Conservation (phyloP, 345 rosid genomes). For the Euphorbia pulcherrima region DNA sequence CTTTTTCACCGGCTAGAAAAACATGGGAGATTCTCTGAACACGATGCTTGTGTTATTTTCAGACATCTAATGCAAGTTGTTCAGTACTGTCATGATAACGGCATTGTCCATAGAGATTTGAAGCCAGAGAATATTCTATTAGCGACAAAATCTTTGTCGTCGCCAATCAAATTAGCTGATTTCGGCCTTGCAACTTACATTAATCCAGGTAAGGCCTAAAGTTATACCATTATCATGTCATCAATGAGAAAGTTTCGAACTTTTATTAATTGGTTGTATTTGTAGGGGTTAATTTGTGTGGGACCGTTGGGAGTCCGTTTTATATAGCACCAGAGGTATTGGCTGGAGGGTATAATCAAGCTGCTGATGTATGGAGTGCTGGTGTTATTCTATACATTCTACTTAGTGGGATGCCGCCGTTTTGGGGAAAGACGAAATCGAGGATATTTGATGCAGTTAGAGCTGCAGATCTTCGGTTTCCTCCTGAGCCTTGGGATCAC, state of each 20-base stretch:
- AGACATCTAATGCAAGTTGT: conserved; percentile 66
- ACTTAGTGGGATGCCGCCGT: conserved; percentile 69
- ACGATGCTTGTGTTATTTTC: conserved; percentile 46
- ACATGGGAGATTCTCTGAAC: conserved; percentile 57
- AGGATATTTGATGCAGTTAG: conserved; percentile 81
- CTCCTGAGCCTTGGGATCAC: conserved; percentile 59
- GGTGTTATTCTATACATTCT: conserved; percentile 68
- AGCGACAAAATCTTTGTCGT: conserved; percentile 49
- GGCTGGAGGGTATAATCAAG: conserved; percentile 60
- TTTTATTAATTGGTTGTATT: conserved; percentile 7
- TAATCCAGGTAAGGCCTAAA: conserved; percentile 43
- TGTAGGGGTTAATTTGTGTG: conserved; percentile 56
- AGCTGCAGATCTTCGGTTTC: conserved; percentile 67
- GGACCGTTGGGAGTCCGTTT: conserved; percentile 71
- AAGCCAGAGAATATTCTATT: conserved; percentile 70
- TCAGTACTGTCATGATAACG: conserved; percentile 61
- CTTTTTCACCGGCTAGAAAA: conserved; percentile 60
- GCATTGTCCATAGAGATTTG: conserved; percentile 69
- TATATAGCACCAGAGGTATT: conserved; percentile 75
- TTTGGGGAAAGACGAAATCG: conserved; percentile 76
- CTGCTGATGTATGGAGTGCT: conserved; percentile 82
- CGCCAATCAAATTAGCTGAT: conserved; percentile 69
- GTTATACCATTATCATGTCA: background rate
- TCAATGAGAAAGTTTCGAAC: background rate
- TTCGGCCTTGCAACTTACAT: conserved; percentile 70